phyloP scores from a whole-genome alignment of 2,329 filamentous ascomycete genomes.

The Trichoderma citrinoviride region DNA sequence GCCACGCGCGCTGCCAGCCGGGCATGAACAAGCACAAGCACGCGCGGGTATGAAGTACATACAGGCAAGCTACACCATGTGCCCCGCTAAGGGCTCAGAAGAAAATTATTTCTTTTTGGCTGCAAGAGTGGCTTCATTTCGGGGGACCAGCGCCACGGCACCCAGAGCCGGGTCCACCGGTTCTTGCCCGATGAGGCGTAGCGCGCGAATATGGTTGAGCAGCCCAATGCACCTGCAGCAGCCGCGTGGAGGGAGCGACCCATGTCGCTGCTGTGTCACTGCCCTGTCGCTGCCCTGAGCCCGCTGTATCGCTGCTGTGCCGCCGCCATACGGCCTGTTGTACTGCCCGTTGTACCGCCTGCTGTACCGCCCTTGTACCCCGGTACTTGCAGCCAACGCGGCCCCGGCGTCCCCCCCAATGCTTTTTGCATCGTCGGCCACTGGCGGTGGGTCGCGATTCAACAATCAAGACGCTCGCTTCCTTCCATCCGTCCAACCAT shows the following conservation, averaged over 20 bases:
- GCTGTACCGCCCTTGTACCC: constrained; percentile 1
- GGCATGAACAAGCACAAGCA: neutral
- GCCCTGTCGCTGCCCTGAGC: no score
- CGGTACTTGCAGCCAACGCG: constrained; percentile 22
- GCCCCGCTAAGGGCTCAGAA: constrained; percentile 6
- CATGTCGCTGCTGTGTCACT: neutral
- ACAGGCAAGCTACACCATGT: neutral
- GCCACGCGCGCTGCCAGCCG: constrained; percentile 4
- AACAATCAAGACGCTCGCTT: constrained; percentile 34
- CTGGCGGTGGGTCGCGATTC: constrained; percentile 38
- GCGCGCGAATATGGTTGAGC: constrained; percentile 29
- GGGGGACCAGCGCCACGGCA: constrained; percentile 12
- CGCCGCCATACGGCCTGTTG: no score
- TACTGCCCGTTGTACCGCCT: constrained; percentile 4
- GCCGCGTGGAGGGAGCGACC: constrained; percentile 8
- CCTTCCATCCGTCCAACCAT: constrained; percentile 28
- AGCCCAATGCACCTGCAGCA: constrained; percentile 23
- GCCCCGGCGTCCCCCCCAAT: constrained; percentile 39
- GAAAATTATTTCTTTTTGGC: constrained; percentile 5
- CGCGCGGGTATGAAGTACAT: neutral
- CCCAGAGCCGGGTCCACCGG: constrained; percentile 15
- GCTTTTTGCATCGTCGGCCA: constrained; percentile 32
- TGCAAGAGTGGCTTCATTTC: constrained; percentile 13
- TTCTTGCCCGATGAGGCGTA: constrained; percentile 23
- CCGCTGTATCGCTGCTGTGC: no score